These are phyloP conservation scores for Pleodorina starrii DNA, from an alignment of 139 green algal species.

Conservation along the genomic window DNA sequence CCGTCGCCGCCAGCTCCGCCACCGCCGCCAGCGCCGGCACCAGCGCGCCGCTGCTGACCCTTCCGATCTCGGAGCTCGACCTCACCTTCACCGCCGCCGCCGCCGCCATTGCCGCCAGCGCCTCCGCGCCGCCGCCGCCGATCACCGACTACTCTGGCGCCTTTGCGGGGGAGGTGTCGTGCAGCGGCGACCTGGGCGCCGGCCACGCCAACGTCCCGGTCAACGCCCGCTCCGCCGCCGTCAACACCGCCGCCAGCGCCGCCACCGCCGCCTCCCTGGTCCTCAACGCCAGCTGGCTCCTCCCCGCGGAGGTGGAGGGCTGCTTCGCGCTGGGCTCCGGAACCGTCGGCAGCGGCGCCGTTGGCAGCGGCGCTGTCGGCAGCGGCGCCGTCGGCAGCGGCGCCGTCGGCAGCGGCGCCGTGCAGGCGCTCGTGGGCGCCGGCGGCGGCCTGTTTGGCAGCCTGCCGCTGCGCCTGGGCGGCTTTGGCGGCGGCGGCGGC, in stretches of 20 bases:
- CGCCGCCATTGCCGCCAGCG: not conserved
- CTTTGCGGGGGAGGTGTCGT: not conserved
- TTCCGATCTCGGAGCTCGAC: not conserved
- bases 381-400: slow-evolving; percentile 6
- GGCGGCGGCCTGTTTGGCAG: not conserved
- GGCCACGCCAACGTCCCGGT: not conserved
- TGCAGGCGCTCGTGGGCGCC: not conserved
- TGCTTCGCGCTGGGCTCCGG: not conserved
- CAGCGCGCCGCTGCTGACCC: not conserved
- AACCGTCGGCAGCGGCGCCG: not conserved
- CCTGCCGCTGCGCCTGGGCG: not conserved
- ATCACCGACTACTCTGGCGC: not conserved
- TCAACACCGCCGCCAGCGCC: not conserved
- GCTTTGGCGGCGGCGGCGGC: not conserved
- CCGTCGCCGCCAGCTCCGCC: too few relatives aligned
- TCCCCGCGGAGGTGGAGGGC: not conserved
- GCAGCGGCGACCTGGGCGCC: not conserved
- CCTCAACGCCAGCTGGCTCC: slow-evolving; percentile 3
- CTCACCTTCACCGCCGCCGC: not conserved
- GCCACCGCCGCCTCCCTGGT: not conserved
- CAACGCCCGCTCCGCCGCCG: not conserved
- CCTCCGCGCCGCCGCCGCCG: not conserved
- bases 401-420: not conserved
- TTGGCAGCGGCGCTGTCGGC: not conserved
- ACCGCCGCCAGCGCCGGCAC: not conserved